Base-by-base conservation (phyloP, 2,329 filamentous ascomycete genomes). In the Akanthomyces dipterigenus region DNA sequence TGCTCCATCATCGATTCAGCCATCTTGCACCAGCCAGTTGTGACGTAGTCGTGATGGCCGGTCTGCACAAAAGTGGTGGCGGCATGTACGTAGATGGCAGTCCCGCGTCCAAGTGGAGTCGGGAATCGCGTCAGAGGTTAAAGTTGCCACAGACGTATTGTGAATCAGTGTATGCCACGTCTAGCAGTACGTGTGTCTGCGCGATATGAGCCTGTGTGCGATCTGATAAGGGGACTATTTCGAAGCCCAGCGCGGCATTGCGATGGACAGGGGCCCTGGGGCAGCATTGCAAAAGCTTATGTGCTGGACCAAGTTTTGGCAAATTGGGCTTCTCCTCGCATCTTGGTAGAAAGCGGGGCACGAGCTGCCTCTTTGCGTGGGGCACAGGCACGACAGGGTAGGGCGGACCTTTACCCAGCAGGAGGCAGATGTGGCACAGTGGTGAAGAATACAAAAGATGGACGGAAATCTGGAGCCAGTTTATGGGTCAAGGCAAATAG, bases 201-300 rank as follows among this genome's bases (percentile, higher is more conserved):
- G 31, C 11, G 31, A 9, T 34, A 9, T 8, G 31, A 9, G 31
- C 11, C 36, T 16, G 2, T 38, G 14, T 9, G 40, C 12, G 36
- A 54, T 28, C 36, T 42, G 36, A 42, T 54, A 42, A 50, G 12
- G 22, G 6, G 22, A 46, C 12, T n/a, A 20, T 9, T 43, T 20
- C 3, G 36, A 16, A 38, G 36, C 36, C 36, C 36, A 38, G 12
- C 91, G 73, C 80, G 42, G 3, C 42, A 20, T 45, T 14, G 36
- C 36, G 14, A 14, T 9, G 36, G 36, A 16, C 36, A 38, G 43
- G 45, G 45, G 45, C 22, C 3, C 36, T 16, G 43, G 45, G 45
- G 45, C 22, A 48, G 22, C 22, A 55, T 86, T 73, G 70, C 64
- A 31, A 49, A n/a, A 51, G 48, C 28, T 51, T 51, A 36, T 34